Evolutionary conservation across 768 basidiomycete genomes (phyloP).

Genomic region (Pleurotus eryngii): DNA sequence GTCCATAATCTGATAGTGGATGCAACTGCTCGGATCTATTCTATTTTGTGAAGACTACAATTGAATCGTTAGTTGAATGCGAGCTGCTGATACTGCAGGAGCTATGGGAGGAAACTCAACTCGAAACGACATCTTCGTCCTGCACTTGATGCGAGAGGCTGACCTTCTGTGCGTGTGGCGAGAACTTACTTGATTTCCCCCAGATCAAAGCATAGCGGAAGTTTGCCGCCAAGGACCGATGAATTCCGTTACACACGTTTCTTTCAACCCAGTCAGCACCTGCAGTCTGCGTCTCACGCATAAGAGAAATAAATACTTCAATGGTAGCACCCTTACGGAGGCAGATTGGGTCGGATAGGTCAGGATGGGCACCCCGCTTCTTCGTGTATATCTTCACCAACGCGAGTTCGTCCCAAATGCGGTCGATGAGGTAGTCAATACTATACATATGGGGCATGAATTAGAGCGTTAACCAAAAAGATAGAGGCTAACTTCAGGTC

Average conservation of each 20-base stretch:
- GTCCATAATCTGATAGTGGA: no score
- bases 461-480: not conserved
- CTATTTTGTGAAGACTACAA: conserved; percentile 27
- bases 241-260: conserved; percentile 91
- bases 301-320: conserved; percentile 48
- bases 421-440: conserved; percentile 69
- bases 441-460: conserved; percentile 30
- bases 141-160: conserved; percentile 79
- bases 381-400: conserved; percentile 95
- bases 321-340: conserved; percentile 90
- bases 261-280: conserved; percentile 27
- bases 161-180: conserved; percentile 92
- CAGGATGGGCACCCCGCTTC: conserved; percentile 92
- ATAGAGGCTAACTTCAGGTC: conserved; percentile 67
- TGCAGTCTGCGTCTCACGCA: not conserved
- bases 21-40: no score
- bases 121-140: conserved; percentile 87
- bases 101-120: conserved; percentile 33
- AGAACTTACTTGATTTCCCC: conserved; percentile 94
- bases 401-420: conserved; percentile 76
- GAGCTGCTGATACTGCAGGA: not conserved
- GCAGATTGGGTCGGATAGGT: conserved; percentile 87
- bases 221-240: conserved; percentile 83
- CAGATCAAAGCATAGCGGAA: conserved; percentile 96
- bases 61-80: no score